Percentiles rank a stretch among this genome's conserved stretches.
Evolutionary conservation across 805 yeast genomes (phyloP).

Genomic region (Saturnispora bothae): DNA sequence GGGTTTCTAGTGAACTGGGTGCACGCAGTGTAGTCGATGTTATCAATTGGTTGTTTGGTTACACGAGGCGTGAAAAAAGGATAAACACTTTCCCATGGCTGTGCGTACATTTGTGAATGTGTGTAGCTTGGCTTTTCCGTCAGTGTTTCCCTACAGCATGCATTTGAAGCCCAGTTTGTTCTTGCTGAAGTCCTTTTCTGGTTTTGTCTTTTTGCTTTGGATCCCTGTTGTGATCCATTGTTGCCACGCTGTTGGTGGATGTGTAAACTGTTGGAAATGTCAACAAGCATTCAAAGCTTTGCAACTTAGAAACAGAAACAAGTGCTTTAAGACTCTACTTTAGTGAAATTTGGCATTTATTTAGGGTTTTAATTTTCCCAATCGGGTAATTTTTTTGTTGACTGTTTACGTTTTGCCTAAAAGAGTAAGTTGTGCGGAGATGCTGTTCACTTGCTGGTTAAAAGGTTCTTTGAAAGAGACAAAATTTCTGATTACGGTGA

Average conservation of each 20-base stretch:
- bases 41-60: slow-evolving; percentile 5
- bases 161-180: background rate
- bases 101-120: slow-evolving; percentile 9
- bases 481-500: no score
- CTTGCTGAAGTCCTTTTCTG: no score
- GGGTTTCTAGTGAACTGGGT: slow-evolving; percentile 10
- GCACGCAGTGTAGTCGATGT: slow-evolving; percentile 11
- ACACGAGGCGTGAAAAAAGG: slow-evolving; percentile 10
- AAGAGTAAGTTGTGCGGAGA: background rate
- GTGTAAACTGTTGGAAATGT: slow-evolving; percentile 12
- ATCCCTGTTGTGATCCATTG: no score
- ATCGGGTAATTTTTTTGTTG: background rate
- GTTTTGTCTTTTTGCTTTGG: no score
- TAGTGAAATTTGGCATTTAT: no score
- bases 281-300: slow-evolving; percentile 12
- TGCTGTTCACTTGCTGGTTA: no score
- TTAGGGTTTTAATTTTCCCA: background rate
- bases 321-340: no score
- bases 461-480: no score
- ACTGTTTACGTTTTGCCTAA: background rate
- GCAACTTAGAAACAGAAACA: no score
- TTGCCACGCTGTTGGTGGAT: background rate
- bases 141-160: slow-evolving; percentile 4
- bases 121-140: slow-evolving; percentile 11
- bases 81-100: slow-evolving; percentile 7